Evolutionary conservation across 352 stramenopile genomes (phyloP), one percentile per base, ranked within the genome.

Genomic region (Peronospora farinosa): DNA sequence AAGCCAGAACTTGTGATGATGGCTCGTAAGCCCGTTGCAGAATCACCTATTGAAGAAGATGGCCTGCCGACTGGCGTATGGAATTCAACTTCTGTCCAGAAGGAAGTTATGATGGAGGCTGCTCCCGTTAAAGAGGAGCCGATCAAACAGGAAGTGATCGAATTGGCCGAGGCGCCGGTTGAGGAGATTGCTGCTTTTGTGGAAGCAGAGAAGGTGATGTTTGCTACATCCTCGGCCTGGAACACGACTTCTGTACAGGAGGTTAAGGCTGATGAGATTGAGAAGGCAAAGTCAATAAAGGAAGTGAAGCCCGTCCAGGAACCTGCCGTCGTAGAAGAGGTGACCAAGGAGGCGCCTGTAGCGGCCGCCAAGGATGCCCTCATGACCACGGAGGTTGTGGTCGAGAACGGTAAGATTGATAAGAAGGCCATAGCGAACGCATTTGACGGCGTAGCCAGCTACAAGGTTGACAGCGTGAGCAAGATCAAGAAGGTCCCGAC

Each of bases 381-480:
- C 8, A 49, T 54, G 17, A 40, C 43, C 10, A 51, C 45, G 7
- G 42, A 65, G 47, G 31, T 37, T 6, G 58, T 47, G 5, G 49
- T 57, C 13, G 41, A 60, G 44, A 48, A 54, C 19, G 30, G 47
- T 13, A 62, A 59, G 46, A 43, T 64, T 9, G 51, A 63, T 13
- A 72, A 58, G 32, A 59, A 64, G 38, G 51, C 47, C 3, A 63
- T 65, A 16, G 58, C 54, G 21, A 61, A 72, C 39, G 58, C 59
- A 3, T 68, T 72, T 27, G 59, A 72, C 12, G 65, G 65, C 13
- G 52, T 73, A 25, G 47, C 54, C 36, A 67, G 57, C 51, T 72
- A 74, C 58, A 63, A 67, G 54, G 51, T 50, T n/a, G 55, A 67
- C 43, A 74, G 65, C 42, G 52, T 71, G 36, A 33, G 39, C 39